phyloP scores from a whole-genome alignment of 352 stramenopile species.

The Pythium phragmitis region DNA sequence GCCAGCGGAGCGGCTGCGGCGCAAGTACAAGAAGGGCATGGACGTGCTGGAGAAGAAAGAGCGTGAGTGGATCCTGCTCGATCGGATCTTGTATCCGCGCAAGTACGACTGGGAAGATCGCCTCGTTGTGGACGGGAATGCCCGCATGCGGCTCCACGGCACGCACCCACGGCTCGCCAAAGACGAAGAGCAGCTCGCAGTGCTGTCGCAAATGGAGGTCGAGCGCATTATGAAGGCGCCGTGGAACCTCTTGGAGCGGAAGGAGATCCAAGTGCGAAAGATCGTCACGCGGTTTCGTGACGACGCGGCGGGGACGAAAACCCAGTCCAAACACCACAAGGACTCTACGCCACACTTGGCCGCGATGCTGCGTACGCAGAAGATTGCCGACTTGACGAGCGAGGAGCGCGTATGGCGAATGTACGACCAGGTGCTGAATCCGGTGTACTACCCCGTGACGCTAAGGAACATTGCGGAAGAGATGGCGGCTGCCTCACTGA shows the following conservation, averaged over 20 bases:
- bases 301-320: conserved; percentile 30
- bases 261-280: conserved; percentile 76
- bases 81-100: conserved; percentile 62
- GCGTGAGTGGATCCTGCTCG: conserved; percentile 73
- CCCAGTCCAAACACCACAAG: conserved; percentile 6
- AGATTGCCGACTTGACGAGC: conserved; percentile 44
- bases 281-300: conserved; percentile 69
- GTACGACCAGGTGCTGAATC: conserved; percentile 73
- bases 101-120: conserved; percentile 72
- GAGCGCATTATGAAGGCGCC: conserved; percentile 69
- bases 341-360: conserved; percentile 34
- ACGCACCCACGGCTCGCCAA: conserved; percentile 51
- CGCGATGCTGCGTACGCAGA: conserved; percentile 48
- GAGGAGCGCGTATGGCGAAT: conserved; percentile 73
- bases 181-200: conserved; percentile 60
- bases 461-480: conserved; percentile 40
- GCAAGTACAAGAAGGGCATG: conserved; percentile 78
- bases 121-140: conserved; percentile 25
- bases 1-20: conserved; percentile 57
- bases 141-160: conserved; percentile 43
- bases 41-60: conserved; percentile 69
- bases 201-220: conserved; percentile 60
- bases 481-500: neutral
- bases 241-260: conserved; percentile 71
- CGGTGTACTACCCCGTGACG: conserved; percentile 61